Base-by-base conservation (phyloP, 805 yeast genomes). In the Saturnispora saitoi region DNA sequence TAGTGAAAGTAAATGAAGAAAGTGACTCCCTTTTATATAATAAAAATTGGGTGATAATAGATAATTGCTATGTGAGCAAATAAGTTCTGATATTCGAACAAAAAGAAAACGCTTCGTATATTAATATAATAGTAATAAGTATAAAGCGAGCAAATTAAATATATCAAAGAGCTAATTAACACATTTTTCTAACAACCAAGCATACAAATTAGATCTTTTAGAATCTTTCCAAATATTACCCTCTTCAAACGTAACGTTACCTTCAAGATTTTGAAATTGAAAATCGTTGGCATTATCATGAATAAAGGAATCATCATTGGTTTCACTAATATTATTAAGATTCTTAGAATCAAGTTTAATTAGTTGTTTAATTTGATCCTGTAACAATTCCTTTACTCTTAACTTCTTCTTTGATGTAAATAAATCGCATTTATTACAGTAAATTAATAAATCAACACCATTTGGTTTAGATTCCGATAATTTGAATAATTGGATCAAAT, bases 371-470 rank as follows among this genome's bases (percentile, higher is more conserved):
- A 89, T 73, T 60, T 85, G 95, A 5, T 61, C 53, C 58, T 84
- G 91, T 48, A 91, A 64, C 37, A 78, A 62, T 24, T 71, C 70
- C 55, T 69, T 73, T 45, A 90, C 76, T 58, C 83, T 80, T 45
- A 66, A 57, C 9, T 80, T 71, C 19, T 93, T 91, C 56, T 87
- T 76, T 14, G 95, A 77, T 52, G 88, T 86, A 68, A 93, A 93
- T 36, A 82, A 74, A 57, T 93, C 98, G 45, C 77, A 75, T 63
- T 91, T 91, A 69, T 91, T 91, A 52, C 93, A 81, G 15, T 90
- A 93, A 50, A 93, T 67, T 43, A 85, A 68, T 38, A 85, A 71
- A 60, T 86, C 91, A 20, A 85, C 73, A 3, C 95, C 95, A 52
- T 77, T 78, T 15, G 81, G 78, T 45, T 72, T 68, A 14, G 56